Evolutionary conservation across 1,139 yeast species (phyloP), one percentile per base, ranked within the genome.

Genomic region (Magnusiomyces ingens): DNA sequence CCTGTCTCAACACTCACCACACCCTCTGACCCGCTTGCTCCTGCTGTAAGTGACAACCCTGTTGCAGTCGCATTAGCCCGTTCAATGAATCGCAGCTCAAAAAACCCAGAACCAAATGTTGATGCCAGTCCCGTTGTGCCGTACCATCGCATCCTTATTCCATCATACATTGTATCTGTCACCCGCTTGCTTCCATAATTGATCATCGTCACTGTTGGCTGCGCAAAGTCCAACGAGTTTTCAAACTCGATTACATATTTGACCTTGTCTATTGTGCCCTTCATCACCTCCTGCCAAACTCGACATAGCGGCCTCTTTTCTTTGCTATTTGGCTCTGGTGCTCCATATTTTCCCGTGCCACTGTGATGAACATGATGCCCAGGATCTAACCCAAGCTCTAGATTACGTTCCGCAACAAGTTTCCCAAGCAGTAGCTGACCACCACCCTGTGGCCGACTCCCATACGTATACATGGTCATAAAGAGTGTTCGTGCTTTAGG

Each of bases 101-200:
- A 59, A 29, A 52, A 59, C 1, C 61, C 60, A 38, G 58, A 55
- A 2, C 62, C 62, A 52, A 58, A 59, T 1, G 60, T 58, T 18
- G 61, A 59, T 11, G 59, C 60, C 15, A 59, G 37, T 1, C 62
- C 62, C 1, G 62, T 59, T 1, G 62, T 59, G 17, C 62, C 62
- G 17, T 52, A 50, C 62, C 62, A 59, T 19, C 53, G 50, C 55
- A 59, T 48, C 36, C 52, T 51, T 10, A 52, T 44, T 2, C 56
- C 59, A 29, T 54, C 57, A 38, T 55, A 52, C 1, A 48, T 48
- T 8, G 60, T 52, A 15, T 51, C 50, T 6, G 62, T 59, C 10
- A 53, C 50, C 10, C 60, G 51, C 12, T 41, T 49, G n/a, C 56
- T 45, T 11, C 61, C 61, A 38, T 55, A 54, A 22, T 58, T 59